A percentile compares a stretch with the other conserved stretches of the same genome.
Conservation (phyloP, 257 asterid genomes). For the Handroanthus guayacan region DNA sequence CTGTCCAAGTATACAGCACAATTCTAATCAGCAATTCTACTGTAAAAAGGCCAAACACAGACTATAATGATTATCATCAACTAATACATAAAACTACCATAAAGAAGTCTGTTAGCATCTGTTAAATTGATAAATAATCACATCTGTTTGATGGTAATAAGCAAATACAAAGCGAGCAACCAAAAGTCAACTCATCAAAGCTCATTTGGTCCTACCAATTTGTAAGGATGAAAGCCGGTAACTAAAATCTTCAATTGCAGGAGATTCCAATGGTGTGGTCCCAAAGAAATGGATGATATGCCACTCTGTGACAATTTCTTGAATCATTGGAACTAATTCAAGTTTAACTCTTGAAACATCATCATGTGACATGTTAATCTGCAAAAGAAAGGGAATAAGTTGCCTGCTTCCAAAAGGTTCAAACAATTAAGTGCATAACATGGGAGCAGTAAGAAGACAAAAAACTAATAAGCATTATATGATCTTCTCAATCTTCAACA, state of each 20-base stretch:
- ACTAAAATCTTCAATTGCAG: conserved; percentile 86
- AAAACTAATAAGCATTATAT: too few relatives aligned
- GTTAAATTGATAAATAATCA: conserved; percentile 2
- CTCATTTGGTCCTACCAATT: conserved; percentile 61
- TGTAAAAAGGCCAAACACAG: conserved; percentile 15
- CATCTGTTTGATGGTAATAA: conserved; percentile 28
- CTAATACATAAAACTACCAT: conserved; percentile 16
- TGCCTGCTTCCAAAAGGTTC: conserved; percentile 17
- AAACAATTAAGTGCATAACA: too few relatives aligned
- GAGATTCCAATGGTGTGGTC: conserved; percentile 83
- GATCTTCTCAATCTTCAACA: too few relatives aligned
- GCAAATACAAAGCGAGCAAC: conserved; percentile 17
- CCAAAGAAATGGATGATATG: conserved; percentile 84
- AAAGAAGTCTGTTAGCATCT: conserved; percentile 8
- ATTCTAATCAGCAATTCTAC: not conserved
- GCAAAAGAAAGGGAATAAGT: conserved; percentile 45
- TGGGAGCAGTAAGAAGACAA: too few relatives aligned
- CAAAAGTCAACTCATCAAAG: conserved; percentile 29
- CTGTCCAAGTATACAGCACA: not conserved
- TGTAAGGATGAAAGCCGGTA: conserved; percentile 87
- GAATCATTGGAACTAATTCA: conserved; percentile 86
- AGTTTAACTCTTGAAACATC: conserved; percentile 79
- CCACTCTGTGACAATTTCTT: conserved; percentile 88
- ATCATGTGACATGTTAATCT: conserved; percentile 79
- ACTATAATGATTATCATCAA: conserved; percentile 19